Evolutionary conservation across 345 rosid genomes (phyloP).

Genomic region (Brassica juncea): DNA sequence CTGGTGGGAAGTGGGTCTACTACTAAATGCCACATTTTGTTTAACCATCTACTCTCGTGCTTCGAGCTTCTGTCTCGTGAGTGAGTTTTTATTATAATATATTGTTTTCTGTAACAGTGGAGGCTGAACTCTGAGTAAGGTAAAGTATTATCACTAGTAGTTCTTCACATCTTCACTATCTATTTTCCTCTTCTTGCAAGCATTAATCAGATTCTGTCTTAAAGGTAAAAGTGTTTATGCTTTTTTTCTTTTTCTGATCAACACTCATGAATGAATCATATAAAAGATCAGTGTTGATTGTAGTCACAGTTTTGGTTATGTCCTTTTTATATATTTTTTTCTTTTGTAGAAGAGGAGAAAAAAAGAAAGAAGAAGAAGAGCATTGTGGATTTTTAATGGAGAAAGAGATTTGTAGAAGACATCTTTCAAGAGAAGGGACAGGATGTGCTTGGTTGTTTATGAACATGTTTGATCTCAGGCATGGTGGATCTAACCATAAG

Average conservation of each 20-base stretch:
- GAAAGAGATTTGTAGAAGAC: slow-evolving; percentile 43
- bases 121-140: slow-evolving; percentile 10
- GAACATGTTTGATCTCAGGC: slow-evolving; percentile 76
- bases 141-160: slow-evolving; percentile 6
- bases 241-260: slow-evolving; percentile 2
- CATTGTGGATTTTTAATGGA: slow-evolving; percentile 30
- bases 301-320: slow-evolving; percentile 1
- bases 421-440: slow-evolving; percentile 49
- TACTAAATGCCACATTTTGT: slow-evolving; percentile 36
- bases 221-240: slow-evolving; percentile 17
- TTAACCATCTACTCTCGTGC: slow-evolving; percentile 41
- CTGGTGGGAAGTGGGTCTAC: slow-evolving; percentile 36
- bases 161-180: not conserved
- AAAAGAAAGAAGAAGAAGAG: slow-evolving; percentile 19
- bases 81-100: slow-evolving; percentile 22
- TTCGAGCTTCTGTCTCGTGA: slow-evolving; percentile 35
- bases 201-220: slow-evolving; percentile 25
- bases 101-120: slow-evolving; percentile 23
- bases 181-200: slow-evolving; percentile 21
- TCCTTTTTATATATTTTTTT: not conserved
- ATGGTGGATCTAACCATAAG: slow-evolving; percentile 65
- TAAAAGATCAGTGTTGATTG: not conserved
- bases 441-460: slow-evolving; percentile 91
- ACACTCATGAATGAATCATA: slow-evolving; percentile 38
- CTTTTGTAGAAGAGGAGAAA: not conserved